phyloP scores from a whole-genome alignment of 2,329 filamentous ascomycete species.

The Ophiostoma pallidulum region DNA sequence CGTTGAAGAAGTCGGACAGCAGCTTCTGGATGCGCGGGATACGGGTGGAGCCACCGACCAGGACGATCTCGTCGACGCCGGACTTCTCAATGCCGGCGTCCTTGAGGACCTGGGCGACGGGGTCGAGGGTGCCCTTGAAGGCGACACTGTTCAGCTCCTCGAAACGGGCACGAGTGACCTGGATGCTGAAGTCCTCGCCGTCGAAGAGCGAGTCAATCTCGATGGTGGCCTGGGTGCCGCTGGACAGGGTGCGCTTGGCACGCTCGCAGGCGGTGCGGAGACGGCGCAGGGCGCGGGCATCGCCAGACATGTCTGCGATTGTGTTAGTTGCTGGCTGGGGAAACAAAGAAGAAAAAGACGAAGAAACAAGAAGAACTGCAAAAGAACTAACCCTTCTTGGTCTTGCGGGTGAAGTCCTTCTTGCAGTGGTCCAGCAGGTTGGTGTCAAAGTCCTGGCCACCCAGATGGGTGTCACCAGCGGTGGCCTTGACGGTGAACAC shows the following conservation, averaged over 20 bases:
- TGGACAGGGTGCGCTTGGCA: conserved; percentile 98
- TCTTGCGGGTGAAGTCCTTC: conserved; percentile 55
- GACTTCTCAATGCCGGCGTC: conserved; percentile 81
- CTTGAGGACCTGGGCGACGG: conserved; percentile 93
- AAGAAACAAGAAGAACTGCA: too few species aligned
- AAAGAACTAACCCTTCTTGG: conserved; percentile 13
- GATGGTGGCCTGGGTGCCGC: conserved; percentile 92
- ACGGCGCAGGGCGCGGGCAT: conserved; percentile 87
- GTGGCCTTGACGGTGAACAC: conserved; percentile 99
- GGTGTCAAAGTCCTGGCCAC: conserved; percentile 94
- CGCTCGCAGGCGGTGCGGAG: conserved; percentile 97
- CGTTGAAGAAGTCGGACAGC: conserved; percentile 96
- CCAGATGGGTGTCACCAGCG: conserved; percentile 92
- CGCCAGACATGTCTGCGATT: conserved; percentile 56
- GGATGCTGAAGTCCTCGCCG: conserved; percentile 93
- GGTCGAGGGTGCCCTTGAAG: conserved; percentile 87
- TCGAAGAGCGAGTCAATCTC: conserved; percentile 99
- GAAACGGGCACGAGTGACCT: conserved; percentile 97
- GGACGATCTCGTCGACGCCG: conserved; percentile 94
- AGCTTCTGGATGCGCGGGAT: conserved; percentile 99
- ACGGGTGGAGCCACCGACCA: conserved; percentile 98
- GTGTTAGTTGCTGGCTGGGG: background rate
- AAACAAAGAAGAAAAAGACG: background rate
- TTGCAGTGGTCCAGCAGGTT: conserved; percentile 95
- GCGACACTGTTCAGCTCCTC: conserved; percentile 96